Evolutionary conservation across 2,329 filamentous ascomycete genomes (phyloP).

Genomic region (Claviceps sorghi): DNA sequence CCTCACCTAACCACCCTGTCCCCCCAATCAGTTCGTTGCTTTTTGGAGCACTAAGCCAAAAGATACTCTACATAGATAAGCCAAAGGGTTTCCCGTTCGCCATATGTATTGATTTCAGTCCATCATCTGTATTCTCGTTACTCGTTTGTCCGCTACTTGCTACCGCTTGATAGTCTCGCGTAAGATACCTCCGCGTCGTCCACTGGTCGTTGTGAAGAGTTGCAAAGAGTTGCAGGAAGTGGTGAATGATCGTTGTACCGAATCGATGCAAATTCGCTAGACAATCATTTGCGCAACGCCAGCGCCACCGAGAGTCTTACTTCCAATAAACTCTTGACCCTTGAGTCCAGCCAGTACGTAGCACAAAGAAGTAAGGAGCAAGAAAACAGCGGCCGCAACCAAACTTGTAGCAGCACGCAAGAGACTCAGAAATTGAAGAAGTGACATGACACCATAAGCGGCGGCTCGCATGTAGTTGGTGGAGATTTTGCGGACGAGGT

Average conservation of each 20-base stretch:
- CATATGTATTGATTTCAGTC: neutral
- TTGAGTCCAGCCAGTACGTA: constrained; percentile 69
- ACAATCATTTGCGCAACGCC: constrained; percentile 98
- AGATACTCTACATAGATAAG: neutral
- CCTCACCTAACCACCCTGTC: constrained; percentile 12
- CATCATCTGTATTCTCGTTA: neutral
- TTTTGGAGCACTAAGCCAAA: neutral
- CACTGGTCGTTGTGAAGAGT: neutral
- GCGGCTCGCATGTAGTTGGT: constrained; percentile 94
- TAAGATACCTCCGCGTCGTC: neutral
- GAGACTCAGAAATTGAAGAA: constrained; percentile 74
- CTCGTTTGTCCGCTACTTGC: neutral
- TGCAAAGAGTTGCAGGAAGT: neutral
- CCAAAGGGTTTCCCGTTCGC: neutral
- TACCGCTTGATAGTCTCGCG: neutral
- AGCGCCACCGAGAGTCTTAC: constrained; percentile 89
- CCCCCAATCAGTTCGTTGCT: constrained; percentile 8
- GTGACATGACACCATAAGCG: constrained; percentile 68
- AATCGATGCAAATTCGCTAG: constrained; percentile 26
- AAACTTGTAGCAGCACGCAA: constrained; percentile 51
- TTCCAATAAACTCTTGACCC: constrained; percentile 75
- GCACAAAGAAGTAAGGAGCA: constrained; percentile 63
- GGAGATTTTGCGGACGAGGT: constrained; percentile 77
- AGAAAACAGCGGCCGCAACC: constrained; percentile 72
- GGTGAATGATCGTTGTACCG: neutral